phyloP scores from a whole-genome alignment of 768 basidiomycete genomes.

The Auriscalpium vulgare region DNA sequence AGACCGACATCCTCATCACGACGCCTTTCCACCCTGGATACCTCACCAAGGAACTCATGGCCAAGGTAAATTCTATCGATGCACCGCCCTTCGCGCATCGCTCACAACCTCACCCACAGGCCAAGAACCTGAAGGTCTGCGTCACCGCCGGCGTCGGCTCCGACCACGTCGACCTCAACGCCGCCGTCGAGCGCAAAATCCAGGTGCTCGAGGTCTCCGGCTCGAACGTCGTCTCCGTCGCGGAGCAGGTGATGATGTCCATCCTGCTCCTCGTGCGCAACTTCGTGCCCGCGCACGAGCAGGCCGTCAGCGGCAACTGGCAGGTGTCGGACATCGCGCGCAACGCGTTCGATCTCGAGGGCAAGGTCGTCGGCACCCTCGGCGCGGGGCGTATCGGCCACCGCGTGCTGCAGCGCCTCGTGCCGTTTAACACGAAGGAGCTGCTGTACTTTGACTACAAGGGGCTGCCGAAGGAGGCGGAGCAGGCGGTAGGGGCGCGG shows the following conservation, averaged over 20 bases:
- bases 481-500: conserved; percentile 28
- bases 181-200: conserved; percentile 24
- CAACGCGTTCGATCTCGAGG: conserved; percentile 21
- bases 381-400: not conserved
- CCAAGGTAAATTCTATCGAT: conserved; percentile 4
- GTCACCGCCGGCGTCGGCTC: conserved; percentile 52
- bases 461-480: conserved; percentile 25
- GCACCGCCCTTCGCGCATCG: not conserved
- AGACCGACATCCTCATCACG: conserved; percentile 16
- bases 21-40: conserved; percentile 25
- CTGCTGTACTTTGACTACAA: conserved; percentile 36
- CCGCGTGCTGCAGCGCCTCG: not conserved
- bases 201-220: conserved; percentile 57
- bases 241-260: conserved; percentile 35
- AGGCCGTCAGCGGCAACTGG: conserved; percentile 32
- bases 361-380: not conserved
- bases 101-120: conserved; percentile 28
- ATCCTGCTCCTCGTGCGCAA: conserved; percentile 39
- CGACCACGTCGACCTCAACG: not conserved
- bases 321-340: conserved; percentile 31
- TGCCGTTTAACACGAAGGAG: not conserved
- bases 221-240: conserved; percentile 33
- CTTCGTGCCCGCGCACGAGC: conserved; percentile 31
- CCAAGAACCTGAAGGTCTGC: conserved; percentile 75
- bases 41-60: conserved; percentile 19